These are phyloP conservation scores for Globisporangium heterothallicum DNA, from an alignment of 352 stramenopile genomes.

Conservation along the genomic window DNA sequence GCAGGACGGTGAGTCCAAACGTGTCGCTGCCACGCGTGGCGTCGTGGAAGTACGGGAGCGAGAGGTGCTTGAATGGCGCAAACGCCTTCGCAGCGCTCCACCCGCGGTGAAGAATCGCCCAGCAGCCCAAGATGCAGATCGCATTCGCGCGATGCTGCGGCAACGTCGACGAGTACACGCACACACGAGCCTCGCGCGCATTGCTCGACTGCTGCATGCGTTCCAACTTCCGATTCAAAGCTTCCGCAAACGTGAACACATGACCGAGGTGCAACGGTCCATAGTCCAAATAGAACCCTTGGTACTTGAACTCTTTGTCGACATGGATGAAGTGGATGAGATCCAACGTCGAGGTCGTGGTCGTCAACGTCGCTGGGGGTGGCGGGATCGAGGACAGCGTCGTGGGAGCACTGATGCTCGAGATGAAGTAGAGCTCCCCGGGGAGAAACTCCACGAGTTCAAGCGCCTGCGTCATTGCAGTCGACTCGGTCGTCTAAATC, in stretches of 20 bases:
- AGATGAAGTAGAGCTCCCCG: slow-evolving; percentile 29
- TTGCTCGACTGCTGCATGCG: slow-evolving; percentile 8
- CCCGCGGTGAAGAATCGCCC: slow-evolving; percentile 37
- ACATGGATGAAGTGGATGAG: slow-evolving; percentile 23
- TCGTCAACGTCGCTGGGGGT: not conserved
- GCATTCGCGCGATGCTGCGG: slow-evolving; percentile 84
- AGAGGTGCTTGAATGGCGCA: slow-evolving; percentile 31
- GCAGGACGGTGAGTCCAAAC: slow-evolving; percentile 24
- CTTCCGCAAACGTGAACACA: slow-evolving; percentile 80
- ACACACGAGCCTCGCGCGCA: slow-evolving; percentile 62
- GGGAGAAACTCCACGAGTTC: slow-evolving; percentile 30
- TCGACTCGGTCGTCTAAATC: not conserved
- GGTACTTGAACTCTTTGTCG: slow-evolving; percentile 78
- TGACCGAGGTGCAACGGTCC: slow-evolving; percentile 92
- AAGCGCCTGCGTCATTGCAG: slow-evolving; percentile 10
- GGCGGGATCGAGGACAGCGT: too few species aligned
- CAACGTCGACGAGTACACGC: slow-evolving; percentile 14
- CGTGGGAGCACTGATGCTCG: slow-evolving; percentile 6
- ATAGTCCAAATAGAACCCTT: slow-evolving; percentile 95
- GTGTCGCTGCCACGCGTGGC: slow-evolving; percentile 15
- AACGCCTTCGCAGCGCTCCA: slow-evolving; percentile 66
- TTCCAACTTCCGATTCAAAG: slow-evolving; percentile 64
- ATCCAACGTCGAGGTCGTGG: not conserved
- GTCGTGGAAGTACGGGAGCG: slow-evolving; percentile 29
- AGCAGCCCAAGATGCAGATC: slow-evolving; percentile 85